Conservation (phyloP, 1,284 basidiomycete species). For the Kalmanozyma brasiliensis region DNA sequence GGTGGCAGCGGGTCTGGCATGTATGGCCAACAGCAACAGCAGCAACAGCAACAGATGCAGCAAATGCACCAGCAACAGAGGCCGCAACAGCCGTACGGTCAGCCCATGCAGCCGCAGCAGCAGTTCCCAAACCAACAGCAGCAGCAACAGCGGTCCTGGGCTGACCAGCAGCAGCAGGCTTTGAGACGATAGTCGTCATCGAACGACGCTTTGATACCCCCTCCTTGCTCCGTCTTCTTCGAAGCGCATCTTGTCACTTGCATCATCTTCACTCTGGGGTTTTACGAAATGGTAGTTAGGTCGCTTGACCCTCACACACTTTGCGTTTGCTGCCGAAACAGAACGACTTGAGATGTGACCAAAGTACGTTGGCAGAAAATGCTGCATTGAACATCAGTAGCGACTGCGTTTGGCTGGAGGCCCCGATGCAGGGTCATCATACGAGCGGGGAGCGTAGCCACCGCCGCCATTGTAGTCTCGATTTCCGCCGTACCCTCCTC, state of each 20-base stretch:
- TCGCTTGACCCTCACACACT: background rate
- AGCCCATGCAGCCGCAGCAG: constrained; percentile 16
- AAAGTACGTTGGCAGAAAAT: constrained; percentile 8
- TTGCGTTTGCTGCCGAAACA: too few species aligned
- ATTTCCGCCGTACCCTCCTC: constrained; percentile 5
- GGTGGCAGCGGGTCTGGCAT: constrained; percentile 1
- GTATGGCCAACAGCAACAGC: constrained; percentile 14
- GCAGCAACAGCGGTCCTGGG: constrained; percentile 14
- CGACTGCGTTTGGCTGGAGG: constrained; percentile 43
- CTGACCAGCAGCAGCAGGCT: constrained; percentile 11
- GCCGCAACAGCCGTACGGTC: constrained; percentile 13
- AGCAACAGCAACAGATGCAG: too few species aligned
- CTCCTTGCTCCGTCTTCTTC: background rate
- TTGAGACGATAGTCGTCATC: constrained; percentile 10
- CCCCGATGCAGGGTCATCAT: constrained; percentile 20
- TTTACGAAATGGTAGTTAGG: too few species aligned
- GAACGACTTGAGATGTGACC: constrained; percentile 4
- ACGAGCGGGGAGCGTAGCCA: constrained; percentile 3
- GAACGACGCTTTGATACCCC: constrained; percentile 4
- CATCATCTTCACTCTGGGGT: too few species aligned
- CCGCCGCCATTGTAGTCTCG: constrained; percentile 7
- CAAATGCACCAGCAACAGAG: constrained; percentile 10
- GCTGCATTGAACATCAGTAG: constrained; percentile 8
- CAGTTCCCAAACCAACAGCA: constrained; percentile 1
- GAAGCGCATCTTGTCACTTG: too few species aligned